Base-by-base conservation (phyloP, 768 basidiomycete genomes). In the Mycena kentingensis region DNA sequence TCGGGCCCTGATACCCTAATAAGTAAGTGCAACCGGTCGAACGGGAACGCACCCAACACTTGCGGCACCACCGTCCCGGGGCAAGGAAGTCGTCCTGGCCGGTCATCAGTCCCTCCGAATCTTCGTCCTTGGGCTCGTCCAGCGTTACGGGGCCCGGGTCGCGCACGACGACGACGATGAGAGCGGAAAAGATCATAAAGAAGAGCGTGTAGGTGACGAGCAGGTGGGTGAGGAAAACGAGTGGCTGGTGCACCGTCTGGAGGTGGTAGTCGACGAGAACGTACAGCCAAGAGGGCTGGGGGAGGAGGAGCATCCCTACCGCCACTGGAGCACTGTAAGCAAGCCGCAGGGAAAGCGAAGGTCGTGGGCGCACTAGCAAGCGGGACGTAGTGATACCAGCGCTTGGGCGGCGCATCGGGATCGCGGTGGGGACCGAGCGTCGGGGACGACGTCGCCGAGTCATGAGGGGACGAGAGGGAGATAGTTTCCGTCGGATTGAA, bases 241-340 rank as follows among this genome's bases (percentile, higher is more conserved):
- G 38, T 3, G 80, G 73, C 31, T 75, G 69, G 43, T 80, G 70
- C 7, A 83, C 68, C 11, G 79, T 80, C 41, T 74, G 72, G 27
- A 87, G 75, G 64, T 91, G 81, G 62, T 87, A 85, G 56, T 83
- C 77, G 51, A 85, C 74, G 27, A 91, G 79, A 41, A 90, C 71
- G 51, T 81, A 77, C 13, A 91, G 70, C 61, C 85, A 70, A 5
- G 90, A 90, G 1, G 88, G 88, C 31, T 90, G 90, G 8, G 90
- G 89, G 46, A 91, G 79, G 34, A 90, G 66, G 21, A 76, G 46
- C 24, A 90, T 61, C 15, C 81, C 67, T 15, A 68, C 82, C 83
- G 31, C 5, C 34, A 25, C 27, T 38, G 46, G 36, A 44, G 41
- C 16, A 16, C 13, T 27, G 26, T 13, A 49, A 26, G 12, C n/a